Conservation (phyloP, 768 basidiomycete species). For the Mycena latifolia region DNA sequence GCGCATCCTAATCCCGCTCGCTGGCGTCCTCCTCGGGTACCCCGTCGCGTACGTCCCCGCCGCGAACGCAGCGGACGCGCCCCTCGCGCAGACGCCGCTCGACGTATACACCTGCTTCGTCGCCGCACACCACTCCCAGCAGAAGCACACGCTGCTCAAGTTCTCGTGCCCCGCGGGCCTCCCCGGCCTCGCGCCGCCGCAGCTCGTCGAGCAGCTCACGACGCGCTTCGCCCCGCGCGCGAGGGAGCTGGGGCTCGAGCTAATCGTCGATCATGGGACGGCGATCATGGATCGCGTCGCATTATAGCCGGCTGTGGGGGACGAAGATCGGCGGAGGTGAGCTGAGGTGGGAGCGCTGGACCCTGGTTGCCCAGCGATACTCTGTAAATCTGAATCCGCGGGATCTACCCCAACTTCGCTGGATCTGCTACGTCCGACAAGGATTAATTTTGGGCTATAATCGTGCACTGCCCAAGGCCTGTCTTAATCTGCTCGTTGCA, state of each 20-base stretch:
- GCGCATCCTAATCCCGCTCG: conserved; percentile 60
- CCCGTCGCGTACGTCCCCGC: conserved; percentile 63
- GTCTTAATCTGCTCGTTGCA: no score
- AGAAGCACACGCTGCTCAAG: conserved; percentile 58
- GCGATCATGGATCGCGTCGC: conserved; percentile 62
- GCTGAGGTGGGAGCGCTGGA: no score
- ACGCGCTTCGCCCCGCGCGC: conserved; percentile 51
- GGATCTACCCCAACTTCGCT: no score
- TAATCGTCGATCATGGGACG: conserved; percentile 48
- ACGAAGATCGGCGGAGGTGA: no score
- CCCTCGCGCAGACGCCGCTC: conserved; percentile 60
- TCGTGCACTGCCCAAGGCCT: no score
- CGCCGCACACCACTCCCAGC: conserved; percentile 12
- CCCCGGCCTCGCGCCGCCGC: conserved; percentile 36
- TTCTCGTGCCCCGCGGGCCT: conserved; percentile 67
- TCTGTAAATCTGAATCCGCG: no score
- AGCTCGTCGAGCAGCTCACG: conserved; percentile 46
- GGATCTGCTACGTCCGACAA: no score
- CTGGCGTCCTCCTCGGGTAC: conserved; percentile 72
- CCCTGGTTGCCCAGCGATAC: no score
- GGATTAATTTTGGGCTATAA: no score
- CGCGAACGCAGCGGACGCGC: conserved; percentile 35
- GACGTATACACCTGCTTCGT: conserved; percentile 64
- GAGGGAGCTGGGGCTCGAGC: conserved; percentile 30
- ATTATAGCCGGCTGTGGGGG: conserved; percentile 46